These are phyloP conservation scores for Pythium volutum DNA, from an alignment of 352 stramenopile species.

Conservation along the genomic window DNA sequence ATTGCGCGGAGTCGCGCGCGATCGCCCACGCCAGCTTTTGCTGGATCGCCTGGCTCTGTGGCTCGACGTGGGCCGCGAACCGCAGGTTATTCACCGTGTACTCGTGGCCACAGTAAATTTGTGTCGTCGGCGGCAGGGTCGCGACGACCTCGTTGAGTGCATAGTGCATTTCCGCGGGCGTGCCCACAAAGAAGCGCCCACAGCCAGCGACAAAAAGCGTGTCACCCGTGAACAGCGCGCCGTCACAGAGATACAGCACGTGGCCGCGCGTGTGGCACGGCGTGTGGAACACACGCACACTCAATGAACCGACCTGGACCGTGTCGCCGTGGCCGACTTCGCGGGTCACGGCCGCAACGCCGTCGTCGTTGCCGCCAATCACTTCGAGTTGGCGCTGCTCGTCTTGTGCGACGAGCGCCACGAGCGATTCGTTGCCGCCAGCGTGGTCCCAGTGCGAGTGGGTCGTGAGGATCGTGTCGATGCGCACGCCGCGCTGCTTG, in stretches of 20 bases:
- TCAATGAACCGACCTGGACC: conserved; percentile 59
- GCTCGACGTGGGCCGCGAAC: conserved; percentile 89
- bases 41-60: conserved; percentile 67
- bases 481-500: conserved; percentile 48
- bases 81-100: conserved; percentile 90
- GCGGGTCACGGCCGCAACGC: conserved; percentile 51
- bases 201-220: conserved; percentile 91
- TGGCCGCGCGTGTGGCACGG: conserved; percentile 92
- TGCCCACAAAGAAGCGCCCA: conserved; percentile 82
- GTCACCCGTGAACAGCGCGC: conserved; percentile 89
- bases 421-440: conserved; percentile 81
- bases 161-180: conserved; percentile 82
- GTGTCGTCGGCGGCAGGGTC: conserved; percentile 57
- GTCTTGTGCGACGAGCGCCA: conserved; percentile 36
- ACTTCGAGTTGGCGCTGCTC: conserved; percentile 51
- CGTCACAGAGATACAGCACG: conserved; percentile 68
- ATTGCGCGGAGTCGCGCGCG: conserved; percentile 29
- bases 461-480: conserved; percentile 89
- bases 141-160: conserved; percentile 80
- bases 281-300: conserved; percentile 70
- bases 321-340: conserved; percentile 64
- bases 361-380: conserved; percentile 67
- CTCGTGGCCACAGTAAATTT: conserved; percentile 91
- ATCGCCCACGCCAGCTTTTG: conserved; percentile 64
- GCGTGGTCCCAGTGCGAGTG: conserved; percentile 91